Evolutionary conservation across 805 yeast genomes (phyloP), one percentile per base, ranked within the genome.

Genomic region (Yamadazyma scolyti): DNA sequence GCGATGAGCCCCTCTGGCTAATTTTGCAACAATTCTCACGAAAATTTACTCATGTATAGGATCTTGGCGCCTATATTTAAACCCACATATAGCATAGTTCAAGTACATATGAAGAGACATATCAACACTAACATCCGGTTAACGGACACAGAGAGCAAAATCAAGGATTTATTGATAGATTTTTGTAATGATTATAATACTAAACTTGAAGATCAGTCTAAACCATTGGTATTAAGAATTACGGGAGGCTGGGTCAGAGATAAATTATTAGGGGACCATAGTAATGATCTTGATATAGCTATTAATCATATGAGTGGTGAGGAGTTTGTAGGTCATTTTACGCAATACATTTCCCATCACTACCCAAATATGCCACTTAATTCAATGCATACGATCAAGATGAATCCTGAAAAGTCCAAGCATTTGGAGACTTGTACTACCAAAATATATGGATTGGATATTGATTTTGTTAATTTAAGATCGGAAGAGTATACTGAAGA

Each of bases 211-310:
- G 39, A 48, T 14, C 28, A 27, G 9, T 7, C 37, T 2, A 28
- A 46, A 11, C 44, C 40, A 14, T 52, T 81, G 7, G 79, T 71
- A 25, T 65, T 84, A 9, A 57, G 98, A 38, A 84, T 93, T 43
- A 89, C 97, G 0, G 98, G 98, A 20, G 98, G 98, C 0, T 90
- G 98, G 98, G 98, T 93, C 2, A 72, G 98, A 46, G 98, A 93
- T 56, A 93, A 93, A 58, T 63, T 93, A 17, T 63, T 93, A 18
- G 95, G 95, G 0, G 69, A 71, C 27, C 77, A 75, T 14, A 79
- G 90, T 24, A 79, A 90, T 50, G 99, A 93, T 54, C 66, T 93
- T 18, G 99, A 93, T 48, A 85, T 93, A 28, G 97, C 97, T 5
- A 77, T 93, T 28, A 88, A 93, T 55, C 68, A 68, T 33, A 60